Percentiles rank a stretch among this genome's conserved stretches.
Evolutionary conservation across 2,329 filamentous ascomycete genomes (phyloP).

Genomic region (Talaromyces sp.): DNA sequence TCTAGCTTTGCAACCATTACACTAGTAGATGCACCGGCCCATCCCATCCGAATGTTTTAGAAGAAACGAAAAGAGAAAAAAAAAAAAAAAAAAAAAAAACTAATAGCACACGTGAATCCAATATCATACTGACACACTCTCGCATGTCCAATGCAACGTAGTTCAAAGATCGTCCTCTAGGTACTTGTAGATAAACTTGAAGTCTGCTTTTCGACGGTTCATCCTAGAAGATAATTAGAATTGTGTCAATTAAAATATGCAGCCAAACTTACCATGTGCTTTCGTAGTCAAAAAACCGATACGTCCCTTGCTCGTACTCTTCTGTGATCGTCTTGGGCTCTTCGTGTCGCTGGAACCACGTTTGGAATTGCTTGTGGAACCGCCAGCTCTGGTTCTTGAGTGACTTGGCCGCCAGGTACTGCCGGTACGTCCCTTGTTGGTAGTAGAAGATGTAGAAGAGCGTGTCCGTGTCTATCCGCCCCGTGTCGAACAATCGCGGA

Average conservation of each 20-base stretch:
- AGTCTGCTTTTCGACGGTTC: constrained; percentile 96
- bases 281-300: constrained; percentile 99
- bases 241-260: constrained; percentile 10
- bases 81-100: not conserved
- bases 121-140: not conserved
- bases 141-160: not conserved
- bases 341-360: constrained; percentile 97
- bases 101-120: not conserved
- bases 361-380: constrained; percentile 99
- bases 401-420: constrained; percentile 93
- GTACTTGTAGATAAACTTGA: constrained; percentile 98
- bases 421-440: constrained; percentile 91
- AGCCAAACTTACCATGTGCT: constrained; percentile 79
- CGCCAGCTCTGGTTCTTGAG: constrained; percentile 97
- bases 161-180: constrained; percentile 81
- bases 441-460: constrained; percentile 99
- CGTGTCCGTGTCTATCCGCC: constrained; percentile 87
- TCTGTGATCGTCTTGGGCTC: constrained; percentile 98
- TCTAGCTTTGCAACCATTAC: not conserved
- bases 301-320: constrained; percentile 97
- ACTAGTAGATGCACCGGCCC: not conserved
- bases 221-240: constrained; percentile 60
- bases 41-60: not conserved
- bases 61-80: not conserved
- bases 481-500: constrained; percentile 68